Evolutionary conservation across 352 stramenopile species (phyloP).

Genomic region (Pythium rhizo-oryzae): DNA sequence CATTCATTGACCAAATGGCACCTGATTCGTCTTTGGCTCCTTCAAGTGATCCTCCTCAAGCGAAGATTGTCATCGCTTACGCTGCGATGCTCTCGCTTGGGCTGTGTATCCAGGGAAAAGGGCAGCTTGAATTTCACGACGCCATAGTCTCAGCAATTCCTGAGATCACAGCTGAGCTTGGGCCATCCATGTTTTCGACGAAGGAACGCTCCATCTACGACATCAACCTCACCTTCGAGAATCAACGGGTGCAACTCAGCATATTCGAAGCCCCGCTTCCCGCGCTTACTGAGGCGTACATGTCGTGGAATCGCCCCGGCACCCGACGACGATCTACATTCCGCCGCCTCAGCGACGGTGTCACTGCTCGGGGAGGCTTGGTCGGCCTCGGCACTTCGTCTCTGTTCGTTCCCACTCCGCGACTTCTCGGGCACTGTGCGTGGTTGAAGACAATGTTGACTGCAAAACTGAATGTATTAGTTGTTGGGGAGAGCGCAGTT

Average conservation of each 20-base stretch:
- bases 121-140: slow-evolving; percentile 23
- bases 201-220: slow-evolving; percentile 20
- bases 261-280: slow-evolving; percentile 14
- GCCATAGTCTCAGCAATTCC: slow-evolving; percentile 1
- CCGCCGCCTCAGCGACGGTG: slow-evolving; percentile 13
- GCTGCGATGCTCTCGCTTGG: slow-evolving; percentile 21
- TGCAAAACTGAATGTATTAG: slow-evolving; percentile 48
- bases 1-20: slow-evolving; percentile 40
- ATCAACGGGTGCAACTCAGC: slow-evolving; percentile 6
- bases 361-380: background rate
- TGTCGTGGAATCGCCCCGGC: slow-evolving; percentile 17
- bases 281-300: slow-evolving; percentile 2
- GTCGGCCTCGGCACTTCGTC: slow-evolving; percentile 18
- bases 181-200: slow-evolving; percentile 3
- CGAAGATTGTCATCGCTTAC: slow-evolving; percentile 46
- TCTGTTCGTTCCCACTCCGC: slow-evolving; percentile 53
- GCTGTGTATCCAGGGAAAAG: slow-evolving; percentile 15
- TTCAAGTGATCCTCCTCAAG: slow-evolving; percentile 13
- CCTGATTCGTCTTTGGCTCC: slow-evolving; percentile 22
- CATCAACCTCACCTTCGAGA: slow-evolving; percentile 17
- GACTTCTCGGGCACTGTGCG: slow-evolving; percentile 36
- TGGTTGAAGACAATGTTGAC: slow-evolving; percentile 40
- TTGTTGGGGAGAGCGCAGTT: slow-evolving; percentile 49
- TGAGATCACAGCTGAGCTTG: slow-evolving; percentile 4
- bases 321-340: slow-evolving; percentile 4